These are phyloP conservation scores for Oryza glaberrima DNA, from an alignment of 176 grass and related monocot species.

Conservation along the genomic window DNA sequence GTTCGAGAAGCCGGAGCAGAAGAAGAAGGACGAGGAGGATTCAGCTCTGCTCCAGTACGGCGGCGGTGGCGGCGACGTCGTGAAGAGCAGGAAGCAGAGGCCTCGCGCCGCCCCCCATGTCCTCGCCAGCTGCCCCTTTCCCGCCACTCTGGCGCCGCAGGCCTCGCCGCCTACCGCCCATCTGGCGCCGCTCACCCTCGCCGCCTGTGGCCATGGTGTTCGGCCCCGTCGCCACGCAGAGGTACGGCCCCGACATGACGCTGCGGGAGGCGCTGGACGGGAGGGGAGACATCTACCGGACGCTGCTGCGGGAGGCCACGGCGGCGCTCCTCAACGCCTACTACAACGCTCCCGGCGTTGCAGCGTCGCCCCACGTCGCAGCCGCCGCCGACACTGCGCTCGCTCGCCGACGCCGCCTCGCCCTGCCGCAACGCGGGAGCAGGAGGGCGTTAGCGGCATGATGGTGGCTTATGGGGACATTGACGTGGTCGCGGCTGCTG, in stretches of 20 bases:
- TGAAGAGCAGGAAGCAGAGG: no score
- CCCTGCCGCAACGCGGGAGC: no score
- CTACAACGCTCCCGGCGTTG: slow-evolving; percentile 48
- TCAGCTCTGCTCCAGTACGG: no score
- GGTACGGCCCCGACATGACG: slow-evolving; percentile 65
- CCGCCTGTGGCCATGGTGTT: slow-evolving; percentile 74
- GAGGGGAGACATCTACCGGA: slow-evolving; percentile 63
- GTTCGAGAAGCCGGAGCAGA: background rate
- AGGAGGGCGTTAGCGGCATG: no score
- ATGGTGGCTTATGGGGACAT: no score
- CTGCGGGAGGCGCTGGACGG: slow-evolving; percentile 62
- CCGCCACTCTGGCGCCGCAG: slow-evolving; percentile 41
- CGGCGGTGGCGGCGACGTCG: no score
- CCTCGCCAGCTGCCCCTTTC: background rate
- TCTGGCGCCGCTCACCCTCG: slow-evolving; percentile 36
- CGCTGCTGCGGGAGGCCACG: slow-evolving; percentile 84
- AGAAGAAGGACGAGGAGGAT: background rate
- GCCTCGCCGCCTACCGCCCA: slow-evolving; percentile 28
- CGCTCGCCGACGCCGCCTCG: no score
- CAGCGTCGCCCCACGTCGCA: no score
- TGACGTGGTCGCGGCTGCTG: no score
- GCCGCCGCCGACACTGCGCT: no score
- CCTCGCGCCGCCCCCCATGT: background rate
- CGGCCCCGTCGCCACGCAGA: slow-evolving; percentile 59
- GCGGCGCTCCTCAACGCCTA: slow-evolving; percentile 83